These are phyloP conservation scores for Aspergillus sparsus DNA, from an alignment of 495 filamentous ascomycete species.

Conservation along the genomic window DNA sequence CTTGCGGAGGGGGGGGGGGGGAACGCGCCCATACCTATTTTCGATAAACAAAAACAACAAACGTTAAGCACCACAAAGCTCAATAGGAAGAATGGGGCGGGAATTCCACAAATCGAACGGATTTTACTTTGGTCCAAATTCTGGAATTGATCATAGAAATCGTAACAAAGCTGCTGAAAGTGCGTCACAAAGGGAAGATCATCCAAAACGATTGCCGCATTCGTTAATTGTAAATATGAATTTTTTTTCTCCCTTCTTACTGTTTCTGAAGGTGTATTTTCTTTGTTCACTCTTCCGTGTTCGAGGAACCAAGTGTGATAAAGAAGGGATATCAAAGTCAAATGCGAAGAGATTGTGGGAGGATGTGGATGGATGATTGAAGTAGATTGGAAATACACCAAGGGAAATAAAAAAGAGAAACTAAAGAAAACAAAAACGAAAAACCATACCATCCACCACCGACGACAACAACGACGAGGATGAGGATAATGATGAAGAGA, in stretches of 20 bases:
- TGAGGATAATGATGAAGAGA: constrained; percentile 26
- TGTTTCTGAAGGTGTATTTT: neutral
- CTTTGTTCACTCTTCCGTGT: neutral
- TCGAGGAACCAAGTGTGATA: too few relatives aligned
- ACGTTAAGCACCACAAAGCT: constrained; percentile 1
- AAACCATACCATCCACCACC: constrained; percentile 21
- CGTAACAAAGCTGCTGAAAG: constrained; percentile 31
- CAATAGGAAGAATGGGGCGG: neutral
- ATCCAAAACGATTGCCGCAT: constrained; percentile 21
- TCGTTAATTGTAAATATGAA: constrained; percentile 19
- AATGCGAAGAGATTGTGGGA: constrained; percentile 18
- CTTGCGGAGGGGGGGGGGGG: constrained; percentile 19
- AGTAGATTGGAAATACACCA: constrained; percentile 17
- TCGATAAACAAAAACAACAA: constrained; percentile 18
- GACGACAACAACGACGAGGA: constrained; percentile 11
- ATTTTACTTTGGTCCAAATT: constrained; percentile 13
- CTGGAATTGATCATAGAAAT: constrained; percentile 35
- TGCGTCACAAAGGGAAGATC: constrained; percentile 30
- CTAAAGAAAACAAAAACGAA: constrained; percentile 12
- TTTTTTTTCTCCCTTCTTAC: constrained; percentile 9
- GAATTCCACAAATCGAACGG: neutral
- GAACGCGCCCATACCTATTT: constrained; percentile 26
- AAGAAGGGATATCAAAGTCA: constrained; percentile 3
- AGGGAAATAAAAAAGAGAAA: constrained; percentile 8
- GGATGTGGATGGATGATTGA: constrained; percentile 11